These are phyloP conservation scores for Cryptococcus hybrid DNA, from an alignment of 1,284 basidiomycete genomes.

Conservation along the genomic window DNA sequence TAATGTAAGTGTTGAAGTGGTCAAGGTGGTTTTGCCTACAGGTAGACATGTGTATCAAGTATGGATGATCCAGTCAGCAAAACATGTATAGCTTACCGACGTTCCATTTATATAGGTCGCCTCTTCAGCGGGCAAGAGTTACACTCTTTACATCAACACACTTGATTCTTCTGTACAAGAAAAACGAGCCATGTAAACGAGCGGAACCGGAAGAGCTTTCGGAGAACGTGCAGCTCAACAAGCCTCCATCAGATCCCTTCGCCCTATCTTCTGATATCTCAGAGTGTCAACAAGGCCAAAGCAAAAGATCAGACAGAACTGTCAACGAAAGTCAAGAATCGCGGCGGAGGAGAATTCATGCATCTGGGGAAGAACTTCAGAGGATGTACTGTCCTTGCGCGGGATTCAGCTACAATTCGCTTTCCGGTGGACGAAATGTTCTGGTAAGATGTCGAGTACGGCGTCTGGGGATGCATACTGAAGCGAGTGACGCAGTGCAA, in stretches of 20 bases:
- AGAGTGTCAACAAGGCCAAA: no score
- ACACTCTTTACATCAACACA: constrained; percentile 33
- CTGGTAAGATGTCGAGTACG: constrained; percentile 24
- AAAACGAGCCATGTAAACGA: no score
- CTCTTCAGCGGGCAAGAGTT: constrained; percentile 35
- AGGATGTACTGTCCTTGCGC: constrained; percentile 44
- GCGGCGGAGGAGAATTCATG: constrained; percentile 2
- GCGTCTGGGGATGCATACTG: neutral
- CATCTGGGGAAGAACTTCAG: constrained; percentile 10
- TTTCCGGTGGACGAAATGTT: constrained; percentile 28
- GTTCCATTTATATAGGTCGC: constrained; percentile 20
- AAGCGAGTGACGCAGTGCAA: constrained; percentile 33
- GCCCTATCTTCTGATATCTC: no score
- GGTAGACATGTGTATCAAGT: constrained; percentile 33
- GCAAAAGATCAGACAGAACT: no score
- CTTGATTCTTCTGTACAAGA: no score
- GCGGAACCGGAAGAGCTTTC: no score
- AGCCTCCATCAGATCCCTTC: no score
- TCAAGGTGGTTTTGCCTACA: constrained; percentile 24
- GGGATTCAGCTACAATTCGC: constrained; percentile 40
- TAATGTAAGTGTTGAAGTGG: constrained; percentile 20
- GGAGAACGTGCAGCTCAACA: no score
- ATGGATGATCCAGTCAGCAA: neutral
- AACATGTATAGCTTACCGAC: neutral
- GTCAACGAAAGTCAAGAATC: no score